Base-by-base conservation (phyloP, 352 stramenopile species). In the Globisporangium orthogonon region DNA sequence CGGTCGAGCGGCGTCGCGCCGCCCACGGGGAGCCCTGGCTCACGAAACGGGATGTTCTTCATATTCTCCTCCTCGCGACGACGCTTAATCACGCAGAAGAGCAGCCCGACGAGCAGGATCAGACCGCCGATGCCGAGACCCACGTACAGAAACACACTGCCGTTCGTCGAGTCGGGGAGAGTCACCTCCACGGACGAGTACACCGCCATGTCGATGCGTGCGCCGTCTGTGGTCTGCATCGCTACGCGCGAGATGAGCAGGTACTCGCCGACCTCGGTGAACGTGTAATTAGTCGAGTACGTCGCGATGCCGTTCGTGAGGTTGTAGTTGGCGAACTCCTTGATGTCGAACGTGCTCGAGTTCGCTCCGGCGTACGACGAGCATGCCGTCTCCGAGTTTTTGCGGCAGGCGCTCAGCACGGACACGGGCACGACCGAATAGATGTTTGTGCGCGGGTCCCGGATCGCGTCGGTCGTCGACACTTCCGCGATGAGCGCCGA, bases 151-250 rank as follows among this genome's bases (percentile, higher is more conserved):
- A 90, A 89, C 18, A 78, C 33, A 31, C 70, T 71, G 52, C 77
- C 78, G 17, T 65, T 69, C 2, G 66, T 70, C 39, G 70, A 86
- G 40, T 60, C 65, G 0, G 74, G 57, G n/a, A 87, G 71, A 17
- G 79, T 71, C 30, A 87, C 82, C 10, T 71, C 71, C 37, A 90
- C 62, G 37, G 65, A 83, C 45, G 78, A 89, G 65, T 92, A 92
- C 35, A 92, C 83, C 14, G 82, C 82, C 79, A 90, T 89, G 48
- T 92, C 79, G 60, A 92, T 73, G 33, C 79, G 82, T 18, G 84
- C 67, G 15, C 82, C 82, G 59, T 92, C 82, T 31, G 78, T 67
- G 30, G 78, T 89, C 52, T 81, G 62, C 79, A 90, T 87, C 11
- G 71, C 78, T 37, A 88, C 74, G 18, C 78, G 79, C 11, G 77